Evolutionary conservation across 495 filamentous ascomycete genomes (phyloP).

Genomic region (Entonaema liquescens): DNA sequence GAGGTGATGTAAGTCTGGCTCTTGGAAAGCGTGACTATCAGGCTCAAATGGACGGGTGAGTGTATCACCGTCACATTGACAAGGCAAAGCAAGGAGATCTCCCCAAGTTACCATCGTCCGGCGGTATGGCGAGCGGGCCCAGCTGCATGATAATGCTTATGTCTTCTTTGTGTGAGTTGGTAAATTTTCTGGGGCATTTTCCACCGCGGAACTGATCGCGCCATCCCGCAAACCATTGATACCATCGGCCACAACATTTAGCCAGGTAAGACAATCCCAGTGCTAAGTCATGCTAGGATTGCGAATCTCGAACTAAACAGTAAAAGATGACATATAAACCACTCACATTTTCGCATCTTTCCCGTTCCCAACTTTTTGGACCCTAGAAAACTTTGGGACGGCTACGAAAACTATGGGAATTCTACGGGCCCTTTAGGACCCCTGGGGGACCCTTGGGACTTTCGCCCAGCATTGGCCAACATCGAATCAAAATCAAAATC

Average conservation of each 20-base stretch:
- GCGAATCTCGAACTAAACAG: slow-evolving; percentile 22
- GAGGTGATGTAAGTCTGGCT: slow-evolving; percentile 14
- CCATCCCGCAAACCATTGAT: slow-evolving; percentile 45
- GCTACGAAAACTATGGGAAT: background rate
- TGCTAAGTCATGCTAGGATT: slow-evolving; percentile 24
- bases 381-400: background rate
- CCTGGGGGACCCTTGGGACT: background rate
- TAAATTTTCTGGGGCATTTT: slow-evolving; percentile 24
- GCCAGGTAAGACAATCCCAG: slow-evolving; percentile 33
- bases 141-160: slow-evolving; percentile 36
- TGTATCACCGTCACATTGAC: slow-evolving; percentile 37
- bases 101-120: slow-evolving; percentile 36
- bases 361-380: slow-evolving; percentile 7
- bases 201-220: slow-evolving; percentile 42
- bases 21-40: slow-evolving; percentile 9
- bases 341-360: slow-evolving; percentile 12
- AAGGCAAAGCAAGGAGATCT: slow-evolving; percentile 22
- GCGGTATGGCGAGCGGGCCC: slow-evolving; percentile 41
- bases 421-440: background rate
- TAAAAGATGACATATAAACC: slow-evolving; percentile 19
- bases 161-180: slow-evolving; percentile 27
- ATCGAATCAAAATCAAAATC: slow-evolving; percentile 1
- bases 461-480: background rate
- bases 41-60: slow-evolving; percentile 23
- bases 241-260: slow-evolving; percentile 42